These are phyloP conservation scores for Fusarium musae DNA, from an alignment of 2,329 filamentous ascomycete species.

Conservation along the genomic window DNA sequence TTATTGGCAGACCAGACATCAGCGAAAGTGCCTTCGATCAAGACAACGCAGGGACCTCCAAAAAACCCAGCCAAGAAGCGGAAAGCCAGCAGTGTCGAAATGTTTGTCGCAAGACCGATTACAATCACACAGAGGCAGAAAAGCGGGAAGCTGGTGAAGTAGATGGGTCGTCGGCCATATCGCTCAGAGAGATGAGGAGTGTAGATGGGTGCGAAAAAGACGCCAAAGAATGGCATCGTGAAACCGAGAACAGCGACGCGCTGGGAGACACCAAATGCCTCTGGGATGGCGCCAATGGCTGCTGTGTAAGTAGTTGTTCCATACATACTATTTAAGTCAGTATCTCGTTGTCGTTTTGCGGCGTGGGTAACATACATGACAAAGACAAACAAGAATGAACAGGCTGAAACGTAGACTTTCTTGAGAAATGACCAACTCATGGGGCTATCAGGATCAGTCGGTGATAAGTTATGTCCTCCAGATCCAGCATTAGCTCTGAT, in stretches of 20 bases:
- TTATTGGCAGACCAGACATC: conserved; percentile 4
- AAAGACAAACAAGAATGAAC: background rate
- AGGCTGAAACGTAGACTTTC: background rate
- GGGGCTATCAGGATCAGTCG: background rate
- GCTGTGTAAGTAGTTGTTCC: conserved; percentile 1
- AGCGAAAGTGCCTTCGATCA: conserved; percentile 1
- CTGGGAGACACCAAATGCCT: background rate
- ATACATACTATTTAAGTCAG: background rate
- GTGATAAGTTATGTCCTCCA: background rate
- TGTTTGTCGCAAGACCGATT: background rate
- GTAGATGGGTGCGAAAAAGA: background rate
- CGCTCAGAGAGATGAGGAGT: background rate
- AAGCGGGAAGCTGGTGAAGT: background rate
- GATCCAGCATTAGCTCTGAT: background rate
- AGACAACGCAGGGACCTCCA: background rate
- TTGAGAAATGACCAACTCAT: conserved; percentile 1
- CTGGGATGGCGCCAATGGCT: background rate
- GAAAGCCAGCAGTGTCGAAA: background rate
- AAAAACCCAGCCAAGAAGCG: background rate
- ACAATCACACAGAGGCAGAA: background rate
- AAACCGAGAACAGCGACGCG: background rate
- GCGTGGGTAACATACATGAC: background rate
- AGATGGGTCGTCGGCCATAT: background rate
- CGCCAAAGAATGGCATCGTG: background rate
- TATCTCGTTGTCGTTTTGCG: fast-evolving